These are phyloP conservation scores for Capniomyces stellatus DNA, from an alignment of 371 early-diverging fungal genomes.

Conservation along the genomic window DNA sequence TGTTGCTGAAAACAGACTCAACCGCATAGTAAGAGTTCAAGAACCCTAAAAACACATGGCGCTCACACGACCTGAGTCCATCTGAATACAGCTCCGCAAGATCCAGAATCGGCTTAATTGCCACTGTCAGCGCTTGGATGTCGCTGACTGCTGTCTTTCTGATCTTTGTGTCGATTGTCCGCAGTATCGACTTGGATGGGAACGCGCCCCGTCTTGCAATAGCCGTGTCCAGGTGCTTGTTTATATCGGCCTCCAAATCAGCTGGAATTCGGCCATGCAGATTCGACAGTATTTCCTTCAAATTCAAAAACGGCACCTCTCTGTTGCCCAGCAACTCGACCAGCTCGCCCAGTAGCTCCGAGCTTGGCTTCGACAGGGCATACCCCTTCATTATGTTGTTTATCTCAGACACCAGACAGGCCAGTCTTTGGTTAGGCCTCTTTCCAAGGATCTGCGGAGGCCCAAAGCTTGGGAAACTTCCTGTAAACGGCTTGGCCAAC, in stretches of 20 bases:
- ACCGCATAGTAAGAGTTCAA: slow-evolving; percentile 69
- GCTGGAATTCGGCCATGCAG: slow-evolving; percentile 76
- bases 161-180: slow-evolving; percentile 35
- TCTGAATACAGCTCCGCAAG: slow-evolving; percentile 48
- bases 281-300: slow-evolving; percentile 60
- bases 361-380: slow-evolving; percentile 51
- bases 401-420: slow-evolving; percentile 36
- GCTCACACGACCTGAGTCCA: slow-evolving; percentile 63
- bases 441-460: slow-evolving; percentile 53
- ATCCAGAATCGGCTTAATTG: slow-evolving; percentile 41
- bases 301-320: slow-evolving; percentile 73
- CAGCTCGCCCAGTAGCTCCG: slow-evolving; percentile 48
- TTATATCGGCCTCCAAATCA: slow-evolving; percentile 39
- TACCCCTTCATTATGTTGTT: slow-evolving; percentile 76
- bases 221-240: slow-evolving; percentile 11
- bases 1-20: slow-evolving; percentile 59
- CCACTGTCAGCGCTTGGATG: slow-evolving; percentile 34
- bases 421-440: slow-evolving; percentile 68
- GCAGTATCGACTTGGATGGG: slow-evolving; percentile 52
- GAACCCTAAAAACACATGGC: slow-evolving; percentile 45
- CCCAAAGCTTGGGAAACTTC: slow-evolving; percentile 61
- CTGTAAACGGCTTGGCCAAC: slow-evolving; percentile 73
- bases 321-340: slow-evolving; percentile 52
- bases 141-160: slow-evolving; percentile 39
- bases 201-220: slow-evolving; percentile 28